Percentiles rank a stretch among this genome's conserved stretches.
Conservation (phyloP, 2,329 filamentous ascomycete species). For the Claviceps fusiformis region DNA sequence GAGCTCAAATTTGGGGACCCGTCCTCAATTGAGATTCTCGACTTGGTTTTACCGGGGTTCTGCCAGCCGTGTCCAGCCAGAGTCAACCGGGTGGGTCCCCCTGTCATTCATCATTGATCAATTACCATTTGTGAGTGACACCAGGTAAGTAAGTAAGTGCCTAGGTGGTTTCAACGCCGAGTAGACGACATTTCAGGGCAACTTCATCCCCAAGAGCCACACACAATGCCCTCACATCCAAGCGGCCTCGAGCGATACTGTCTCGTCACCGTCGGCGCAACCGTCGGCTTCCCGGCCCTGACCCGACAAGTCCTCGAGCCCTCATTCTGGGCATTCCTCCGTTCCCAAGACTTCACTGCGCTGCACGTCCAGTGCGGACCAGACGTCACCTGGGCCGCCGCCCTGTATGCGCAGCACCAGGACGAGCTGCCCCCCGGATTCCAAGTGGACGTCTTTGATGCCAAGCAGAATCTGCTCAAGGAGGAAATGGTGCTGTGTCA, state of each 20-base stretch:
- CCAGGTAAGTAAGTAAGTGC: too few relatives aligned
- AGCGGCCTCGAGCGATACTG: slow-evolving; percentile 30
- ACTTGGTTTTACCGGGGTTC: too few relatives aligned
- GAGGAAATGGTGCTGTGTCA: slow-evolving; percentile 43
- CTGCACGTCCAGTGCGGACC: slow-evolving; percentile 72
- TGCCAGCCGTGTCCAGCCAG: too few relatives aligned
- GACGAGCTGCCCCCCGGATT: slow-evolving; percentile 15
- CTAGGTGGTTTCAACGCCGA: too few relatives aligned
- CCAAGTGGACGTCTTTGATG: slow-evolving; percentile 18
- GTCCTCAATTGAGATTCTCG: too few relatives aligned
- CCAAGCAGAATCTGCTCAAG: slow-evolving; percentile 19
- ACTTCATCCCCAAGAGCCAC: too few relatives aligned
- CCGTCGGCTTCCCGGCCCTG: slow-evolving; percentile 65
- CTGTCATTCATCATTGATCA: too few relatives aligned
- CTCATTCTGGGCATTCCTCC: slow-evolving; percentile 49
- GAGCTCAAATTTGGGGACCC: too few relatives aligned
- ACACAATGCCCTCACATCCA: slow-evolving; percentile 3
- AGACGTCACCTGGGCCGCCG: slow-evolving; percentile 32
- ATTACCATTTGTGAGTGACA: too few relatives aligned
- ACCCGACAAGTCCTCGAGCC: slow-evolving; percentile 50
- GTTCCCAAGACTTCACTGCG: slow-evolving; percentile 48
- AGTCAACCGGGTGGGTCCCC: too few relatives aligned
- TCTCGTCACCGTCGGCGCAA: slow-evolving; percentile 87
- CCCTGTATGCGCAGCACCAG: slow-evolving; percentile 9
- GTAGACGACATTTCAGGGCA: too few relatives aligned